These are phyloP conservation scores for Cucumis variabilis DNA, from an alignment of 331 rosid genomes.

Conservation along the genomic window DNA sequence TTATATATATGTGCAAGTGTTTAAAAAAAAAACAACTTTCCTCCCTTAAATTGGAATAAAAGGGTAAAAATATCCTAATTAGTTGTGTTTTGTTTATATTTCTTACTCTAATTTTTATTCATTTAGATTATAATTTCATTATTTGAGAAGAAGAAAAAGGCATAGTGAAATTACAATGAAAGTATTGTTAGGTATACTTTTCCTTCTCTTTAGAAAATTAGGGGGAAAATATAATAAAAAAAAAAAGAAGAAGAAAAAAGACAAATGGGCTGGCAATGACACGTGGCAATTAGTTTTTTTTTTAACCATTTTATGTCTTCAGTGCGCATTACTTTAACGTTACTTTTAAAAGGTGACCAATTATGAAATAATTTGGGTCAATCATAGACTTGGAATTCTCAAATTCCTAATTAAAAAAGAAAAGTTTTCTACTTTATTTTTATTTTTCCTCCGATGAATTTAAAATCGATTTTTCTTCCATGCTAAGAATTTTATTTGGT, in stretches of 20 bases:
- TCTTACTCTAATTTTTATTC: no score
- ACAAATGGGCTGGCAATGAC: neutral
- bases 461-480: neutral
- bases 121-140: no score
- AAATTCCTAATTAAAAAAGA: neutral
- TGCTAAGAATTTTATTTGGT: constrained; percentile 15
- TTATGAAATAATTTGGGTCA: constrained; percentile 22
- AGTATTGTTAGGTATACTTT: neutral
- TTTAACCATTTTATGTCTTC: neutral
- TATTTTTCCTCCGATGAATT: neutral
- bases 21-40: no score
- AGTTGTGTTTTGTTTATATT: no score
- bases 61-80: no score
- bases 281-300: neutral
- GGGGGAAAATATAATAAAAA: no score
- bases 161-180: neutral
- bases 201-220: neutral
- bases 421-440: neutral
- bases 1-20: no score
- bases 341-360: constrained; percentile 21
- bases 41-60: no score
- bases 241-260: neutral
- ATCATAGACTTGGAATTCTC: neutral
- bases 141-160: neutral
- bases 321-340: constrained; percentile 27